A percentile compares a stretch with the other conserved stretches of the same genome.
These are phyloP conservation scores for Claviceps arundinis DNA, from an alignment of 2,329 filamentous ascomycete genomes.

Conservation along the genomic window DNA sequence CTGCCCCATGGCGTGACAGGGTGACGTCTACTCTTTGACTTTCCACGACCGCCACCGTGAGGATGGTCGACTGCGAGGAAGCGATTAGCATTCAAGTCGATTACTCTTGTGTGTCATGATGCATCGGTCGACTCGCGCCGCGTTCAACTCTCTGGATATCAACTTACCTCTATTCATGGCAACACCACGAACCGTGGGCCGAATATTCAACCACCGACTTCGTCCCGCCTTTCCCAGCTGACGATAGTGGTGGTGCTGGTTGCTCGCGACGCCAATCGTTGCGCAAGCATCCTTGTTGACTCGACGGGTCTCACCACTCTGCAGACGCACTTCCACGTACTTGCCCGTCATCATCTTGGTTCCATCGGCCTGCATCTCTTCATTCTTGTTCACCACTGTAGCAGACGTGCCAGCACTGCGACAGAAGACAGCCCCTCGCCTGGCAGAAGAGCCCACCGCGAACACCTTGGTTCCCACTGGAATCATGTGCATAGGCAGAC, in stretches of 20 bases:
- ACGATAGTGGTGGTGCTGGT: conserved; percentile 77
- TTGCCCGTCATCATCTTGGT: conserved; percentile 52
- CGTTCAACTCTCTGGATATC: not conserved
- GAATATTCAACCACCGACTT: conserved; percentile 83
- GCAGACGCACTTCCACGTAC: conserved; percentile 72
- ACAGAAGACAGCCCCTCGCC: conserved; percentile 76
- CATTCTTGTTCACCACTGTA: conserved; percentile 78
- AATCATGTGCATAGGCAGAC: conserved; percentile 88
- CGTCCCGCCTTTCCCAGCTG: conserved; percentile 92
- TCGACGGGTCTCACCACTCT: conserved; percentile 83
- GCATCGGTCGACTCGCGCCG: not conserved
- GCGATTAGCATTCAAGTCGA: not conserved
- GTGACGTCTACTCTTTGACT: conserved; percentile 95
- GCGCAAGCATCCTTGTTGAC: conserved; percentile 88
- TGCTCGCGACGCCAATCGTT: conserved; percentile 89
- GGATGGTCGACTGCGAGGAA: conserved; percentile 65
- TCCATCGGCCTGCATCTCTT: conserved; percentile 50
- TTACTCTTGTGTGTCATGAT: too few relatives aligned
- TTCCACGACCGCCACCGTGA: conserved; percentile 96
- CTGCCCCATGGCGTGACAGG: conserved; percentile 95
- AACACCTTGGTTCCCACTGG: conserved; percentile 87
- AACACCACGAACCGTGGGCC: conserved; percentile 89
- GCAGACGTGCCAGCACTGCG: conserved; percentile 89
- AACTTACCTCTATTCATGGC: conserved; percentile 87
- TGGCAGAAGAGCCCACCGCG: conserved; percentile 68